Conservation (phyloP, 1,139 yeast species). For the Geotrichum klebahnii region DNA sequence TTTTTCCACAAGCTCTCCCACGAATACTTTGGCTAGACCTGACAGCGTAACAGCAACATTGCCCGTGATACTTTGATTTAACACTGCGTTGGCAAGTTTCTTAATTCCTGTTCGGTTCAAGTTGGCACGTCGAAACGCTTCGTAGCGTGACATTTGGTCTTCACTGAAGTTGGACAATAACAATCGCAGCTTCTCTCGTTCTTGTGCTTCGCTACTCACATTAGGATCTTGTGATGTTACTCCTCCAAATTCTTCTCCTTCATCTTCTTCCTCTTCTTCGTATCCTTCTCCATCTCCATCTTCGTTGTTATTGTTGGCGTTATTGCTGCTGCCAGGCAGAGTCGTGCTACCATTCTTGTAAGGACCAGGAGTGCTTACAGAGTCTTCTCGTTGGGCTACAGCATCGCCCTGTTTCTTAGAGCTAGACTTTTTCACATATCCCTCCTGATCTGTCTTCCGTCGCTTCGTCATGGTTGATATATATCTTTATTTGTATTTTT, state of each 20-base stretch:
- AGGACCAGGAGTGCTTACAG: not conserved
- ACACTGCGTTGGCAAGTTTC: slow-evolving; percentile 70
- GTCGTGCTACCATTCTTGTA: slow-evolving; percentile 3
- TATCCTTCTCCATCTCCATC: slow-evolving; percentile 35
- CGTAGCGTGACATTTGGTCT: slow-evolving; percentile 86
- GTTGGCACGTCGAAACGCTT: slow-evolving; percentile 79
- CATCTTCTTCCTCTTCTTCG: slow-evolving; percentile 40
- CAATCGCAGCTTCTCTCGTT: slow-evolving; percentile 54
- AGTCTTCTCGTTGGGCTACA: not conserved
- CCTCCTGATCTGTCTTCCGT: not conserved
- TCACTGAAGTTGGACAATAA: slow-evolving; percentile 68
- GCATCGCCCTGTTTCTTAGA: not conserved
- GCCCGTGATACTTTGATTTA: slow-evolving; percentile 79
- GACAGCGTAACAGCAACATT: slow-evolving; percentile 79
- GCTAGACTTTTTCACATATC: not conserved
- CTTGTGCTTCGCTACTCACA: slow-evolving; percentile 19
- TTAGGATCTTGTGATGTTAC: slow-evolving; percentile 20
- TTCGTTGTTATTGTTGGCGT: slow-evolving; percentile 4
- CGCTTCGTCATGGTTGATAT: not conserved
- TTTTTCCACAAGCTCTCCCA: slow-evolving; percentile 81
- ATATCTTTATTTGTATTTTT: too few relatives aligned
- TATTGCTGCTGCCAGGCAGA: not conserved
- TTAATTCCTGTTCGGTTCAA: slow-evolving; percentile 76
- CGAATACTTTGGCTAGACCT: slow-evolving; percentile 81
- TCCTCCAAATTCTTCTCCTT: slow-evolving; percentile 22